These are phyloP conservation scores for Phyllosticta capitalensis DNA, from an alignment of 2,329 filamentous ascomycete genomes.

Conservation along the genomic window DNA sequence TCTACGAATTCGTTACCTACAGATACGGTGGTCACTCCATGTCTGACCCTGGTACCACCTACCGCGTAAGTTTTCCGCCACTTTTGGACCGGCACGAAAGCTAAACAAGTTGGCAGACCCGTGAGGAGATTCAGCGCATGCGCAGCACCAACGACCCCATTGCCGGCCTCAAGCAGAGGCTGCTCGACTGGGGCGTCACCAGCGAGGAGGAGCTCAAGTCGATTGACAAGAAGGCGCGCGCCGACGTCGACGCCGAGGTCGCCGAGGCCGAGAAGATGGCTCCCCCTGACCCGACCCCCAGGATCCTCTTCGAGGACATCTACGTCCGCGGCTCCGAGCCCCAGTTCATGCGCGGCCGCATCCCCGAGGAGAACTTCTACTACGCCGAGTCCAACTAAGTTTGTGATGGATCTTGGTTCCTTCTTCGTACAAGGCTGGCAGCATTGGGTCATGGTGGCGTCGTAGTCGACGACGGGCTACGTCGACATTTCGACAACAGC, in stretches of 20 bases:
- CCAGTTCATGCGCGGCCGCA: conserved; percentile 75
- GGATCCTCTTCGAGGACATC: conserved; percentile 93
- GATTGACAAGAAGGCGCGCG: conserved; percentile 88
- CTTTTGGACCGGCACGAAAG: background rate
- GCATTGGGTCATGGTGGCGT: background rate
- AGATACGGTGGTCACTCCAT: conserved; percentile 99
- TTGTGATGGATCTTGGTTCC: background rate
- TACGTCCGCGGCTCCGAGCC: conserved; percentile 86
- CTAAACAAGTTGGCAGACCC: conserved; percentile 46
- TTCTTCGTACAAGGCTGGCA: background rate
- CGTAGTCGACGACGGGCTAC: background rate
- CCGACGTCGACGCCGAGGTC: conserved; percentile 80
- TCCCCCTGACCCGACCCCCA: conserved; percentile 63
- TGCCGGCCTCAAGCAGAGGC: conserved; percentile 94
- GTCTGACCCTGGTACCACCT: conserved; percentile 98
- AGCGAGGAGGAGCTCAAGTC: conserved; percentile 92
- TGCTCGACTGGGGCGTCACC: conserved; percentile 88
- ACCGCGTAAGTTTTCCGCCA: conserved; percentile 49
- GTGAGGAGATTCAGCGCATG: conserved; percentile 99
- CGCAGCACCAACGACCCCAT: conserved; percentile 97
- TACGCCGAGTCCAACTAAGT: conserved; percentile 33
- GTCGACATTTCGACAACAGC: background rate
- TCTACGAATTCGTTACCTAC: conserved; percentile 99
- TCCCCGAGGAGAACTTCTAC: conserved; percentile 87
- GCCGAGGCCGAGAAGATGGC: conserved; percentile 83